Conservation (phyloP, 352 stramenopile genomes). For the Salisapilia sapeloensis region DNA sequence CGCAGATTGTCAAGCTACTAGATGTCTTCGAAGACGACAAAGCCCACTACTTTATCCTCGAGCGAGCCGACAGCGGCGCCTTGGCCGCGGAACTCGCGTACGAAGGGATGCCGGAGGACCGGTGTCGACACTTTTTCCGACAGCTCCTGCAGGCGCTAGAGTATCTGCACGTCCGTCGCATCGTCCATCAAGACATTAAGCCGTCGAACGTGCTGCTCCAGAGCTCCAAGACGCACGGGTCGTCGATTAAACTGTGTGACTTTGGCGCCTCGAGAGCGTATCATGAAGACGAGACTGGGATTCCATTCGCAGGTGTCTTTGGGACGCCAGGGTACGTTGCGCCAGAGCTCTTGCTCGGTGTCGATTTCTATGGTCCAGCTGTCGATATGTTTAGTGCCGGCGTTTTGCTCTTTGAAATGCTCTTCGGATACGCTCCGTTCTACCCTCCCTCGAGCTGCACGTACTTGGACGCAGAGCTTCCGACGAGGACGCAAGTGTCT, state of each 20-base stretch:
- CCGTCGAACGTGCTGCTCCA: conserved; percentile 65
- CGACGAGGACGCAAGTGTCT: conserved; percentile 13
- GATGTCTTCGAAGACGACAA: conserved; percentile 57
- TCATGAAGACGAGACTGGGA: conserved; percentile 16
- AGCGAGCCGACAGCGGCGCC: conserved; percentile 35
- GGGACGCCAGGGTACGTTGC: conserved; percentile 55
- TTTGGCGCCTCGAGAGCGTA: conserved; percentile 72
- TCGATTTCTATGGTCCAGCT: conserved; percentile 22
- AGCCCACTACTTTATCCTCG: conserved; percentile 58
- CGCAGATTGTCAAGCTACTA: conserved; percentile 59
- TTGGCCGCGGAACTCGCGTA: conserved; percentile 32
- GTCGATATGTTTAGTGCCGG: conserved; percentile 68
- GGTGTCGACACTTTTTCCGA: conserved; percentile 29
- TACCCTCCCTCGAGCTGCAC: conserved; percentile 54
- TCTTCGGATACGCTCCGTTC: conserved; percentile 53
- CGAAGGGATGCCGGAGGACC: conserved; percentile 23
- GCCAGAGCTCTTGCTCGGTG: conserved; percentile 36
- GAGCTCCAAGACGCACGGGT: no score
- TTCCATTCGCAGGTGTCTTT: conserved; percentile 53
- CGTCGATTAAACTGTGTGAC: conserved; percentile 56
- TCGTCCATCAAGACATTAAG: conserved; percentile 87
- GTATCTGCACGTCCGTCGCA: conserved; percentile 51
- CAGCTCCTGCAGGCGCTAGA: conserved; percentile 43
- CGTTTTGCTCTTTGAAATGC: conserved; percentile 59
- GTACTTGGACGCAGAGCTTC: conserved; percentile 39